Percentiles rank a stretch among this genome's conserved stretches.
Evolutionary conservation across 2,329 filamentous ascomycete species (phyloP).

Genomic region (Whalleya microplaca): DNA sequence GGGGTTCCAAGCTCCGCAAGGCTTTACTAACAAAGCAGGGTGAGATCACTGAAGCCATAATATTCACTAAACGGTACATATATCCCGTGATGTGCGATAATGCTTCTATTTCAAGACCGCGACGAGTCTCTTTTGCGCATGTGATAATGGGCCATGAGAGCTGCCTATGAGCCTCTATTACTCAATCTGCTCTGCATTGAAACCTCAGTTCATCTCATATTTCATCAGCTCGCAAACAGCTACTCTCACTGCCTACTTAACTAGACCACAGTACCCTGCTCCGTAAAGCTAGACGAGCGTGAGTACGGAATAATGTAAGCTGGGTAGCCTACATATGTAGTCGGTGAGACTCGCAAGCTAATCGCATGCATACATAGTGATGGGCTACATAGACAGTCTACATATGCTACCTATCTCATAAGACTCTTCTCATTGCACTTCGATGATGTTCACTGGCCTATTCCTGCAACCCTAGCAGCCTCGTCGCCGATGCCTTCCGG

Average conservation of each 20-base stretch:
- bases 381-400: conserved; percentile 6
- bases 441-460: conserved; percentile 11
- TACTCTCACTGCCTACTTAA: too few species aligned
- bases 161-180: not conserved
- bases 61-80: not conserved
- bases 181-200: not conserved
- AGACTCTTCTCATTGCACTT: not conserved
- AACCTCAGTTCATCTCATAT: too few species aligned
- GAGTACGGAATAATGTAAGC: not conserved
- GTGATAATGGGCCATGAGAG: conserved; percentile 1
- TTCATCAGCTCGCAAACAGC: too few species aligned
- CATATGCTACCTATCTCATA: not conserved
- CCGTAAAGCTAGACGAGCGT: not conserved
- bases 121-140: not conserved
- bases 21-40: conserved; percentile 7
- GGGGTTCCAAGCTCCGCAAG: not conserved
- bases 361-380: conserved; percentile 4
- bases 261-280: too few species aligned
- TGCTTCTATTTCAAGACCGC: conserved; percentile 9
- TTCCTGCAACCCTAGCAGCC: conserved; percentile 14
- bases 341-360: not conserved
- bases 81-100: not conserved
- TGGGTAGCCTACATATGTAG: not conserved
- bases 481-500: conserved; percentile 25
- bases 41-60: conserved; percentile 25